Percentiles rank a stretch among this genome's conserved stretches.
Conservation (phyloP, 2,329 filamentous ascomycete species). For the Aspergillus floridensis region DNA sequence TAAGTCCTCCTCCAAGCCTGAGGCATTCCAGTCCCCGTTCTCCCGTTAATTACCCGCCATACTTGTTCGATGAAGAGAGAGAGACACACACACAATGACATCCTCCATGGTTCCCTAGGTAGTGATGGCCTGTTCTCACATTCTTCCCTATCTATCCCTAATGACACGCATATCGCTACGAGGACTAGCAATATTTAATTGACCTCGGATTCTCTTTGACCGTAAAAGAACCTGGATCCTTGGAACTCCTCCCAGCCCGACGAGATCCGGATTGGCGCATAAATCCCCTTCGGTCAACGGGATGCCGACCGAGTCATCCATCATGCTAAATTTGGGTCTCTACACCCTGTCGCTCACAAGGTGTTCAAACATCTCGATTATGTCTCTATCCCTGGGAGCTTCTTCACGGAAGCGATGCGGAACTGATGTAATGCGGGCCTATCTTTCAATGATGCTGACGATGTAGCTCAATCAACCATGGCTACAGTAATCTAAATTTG, state of each 20-base stretch:
- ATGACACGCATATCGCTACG: too few relatives aligned
- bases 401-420: too few relatives aligned
- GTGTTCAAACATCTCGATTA: not conserved
- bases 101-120: too few relatives aligned
- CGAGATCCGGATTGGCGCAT: slow-evolving; percentile 7
- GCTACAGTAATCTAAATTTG: too few relatives aligned
- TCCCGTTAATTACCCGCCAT: not conserved
- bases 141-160: too few relatives aligned
- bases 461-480: too few relatives aligned
- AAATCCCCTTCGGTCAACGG: slow-evolving; percentile 6
- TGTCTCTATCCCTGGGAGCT: too few relatives aligned
- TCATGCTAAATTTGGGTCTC: not conserved
- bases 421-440: too few relatives aligned
- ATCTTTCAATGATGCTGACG: too few relatives aligned
- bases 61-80: too few relatives aligned
- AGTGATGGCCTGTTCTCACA: not conserved
- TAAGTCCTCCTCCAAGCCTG: not conserved
- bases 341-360: not conserved
- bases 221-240: not conserved
- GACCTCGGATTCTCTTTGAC: not conserved
- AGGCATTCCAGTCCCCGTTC: not conserved
- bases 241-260: slow-evolving; percentile 1
- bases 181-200: not conserved
- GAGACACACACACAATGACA: too few relatives aligned
- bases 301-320: not conserved